phyloP scores from a whole-genome alignment of 139 green algal species.

The Desmodesmus armatus region DNA sequence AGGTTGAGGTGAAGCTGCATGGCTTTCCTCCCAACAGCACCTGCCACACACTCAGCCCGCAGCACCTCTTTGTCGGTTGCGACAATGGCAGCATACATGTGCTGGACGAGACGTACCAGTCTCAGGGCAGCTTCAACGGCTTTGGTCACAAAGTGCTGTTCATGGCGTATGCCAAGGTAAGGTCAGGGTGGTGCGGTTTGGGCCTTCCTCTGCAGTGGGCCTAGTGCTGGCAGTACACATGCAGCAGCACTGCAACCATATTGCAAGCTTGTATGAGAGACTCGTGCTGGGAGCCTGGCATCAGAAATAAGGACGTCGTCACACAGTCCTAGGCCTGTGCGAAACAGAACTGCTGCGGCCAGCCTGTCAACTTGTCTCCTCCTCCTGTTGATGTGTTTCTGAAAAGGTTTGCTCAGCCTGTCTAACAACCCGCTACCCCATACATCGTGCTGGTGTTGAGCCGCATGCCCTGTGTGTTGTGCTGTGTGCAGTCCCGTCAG shows the following conservation, averaged over 20 bases:
- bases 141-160: constrained; percentile 62
- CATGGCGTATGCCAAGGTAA: constrained; percentile 56
- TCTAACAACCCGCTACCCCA: too few species aligned
- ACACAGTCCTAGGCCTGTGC: too few species aligned
- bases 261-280: background rate
- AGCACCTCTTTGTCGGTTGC: constrained; percentile 68
- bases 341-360: too few species aligned
- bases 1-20: constrained; percentile 51
- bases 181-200: background rate
- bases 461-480: too few species aligned
- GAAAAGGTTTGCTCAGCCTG: too few species aligned
- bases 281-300: background rate
- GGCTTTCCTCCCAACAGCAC: constrained; percentile 58
- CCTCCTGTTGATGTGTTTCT: too few species aligned
- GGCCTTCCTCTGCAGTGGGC: background rate
- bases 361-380: too few species aligned
- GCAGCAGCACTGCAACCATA: background rate
- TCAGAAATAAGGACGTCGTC: too few species aligned
- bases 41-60: constrained; percentile 49
- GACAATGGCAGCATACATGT: constrained; percentile 63
- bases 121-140: constrained; percentile 48
- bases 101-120: constrained; percentile 53
- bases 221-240: background rate
- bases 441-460: too few species aligned
- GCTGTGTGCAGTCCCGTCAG: constrained; percentile 27